These are phyloP conservation scores for Salix purpurea DNA, from an alignment of 345 rosid genomes.

Conservation along the genomic window DNA sequence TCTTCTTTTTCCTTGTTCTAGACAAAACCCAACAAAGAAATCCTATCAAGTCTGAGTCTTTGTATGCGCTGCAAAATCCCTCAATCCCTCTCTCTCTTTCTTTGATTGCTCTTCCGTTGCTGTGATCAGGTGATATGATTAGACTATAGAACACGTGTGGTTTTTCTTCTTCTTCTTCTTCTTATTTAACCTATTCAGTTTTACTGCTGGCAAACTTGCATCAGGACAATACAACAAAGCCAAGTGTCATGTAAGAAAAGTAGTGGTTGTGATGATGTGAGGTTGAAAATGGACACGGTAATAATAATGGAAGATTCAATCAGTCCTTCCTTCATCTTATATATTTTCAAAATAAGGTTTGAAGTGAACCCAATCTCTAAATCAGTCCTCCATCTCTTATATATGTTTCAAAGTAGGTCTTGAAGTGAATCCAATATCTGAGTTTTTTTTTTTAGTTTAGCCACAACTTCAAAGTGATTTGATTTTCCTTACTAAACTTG, in stretches of 20 bases:
- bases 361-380: not conserved
- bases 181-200: not conserved
- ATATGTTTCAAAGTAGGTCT: not conserved
- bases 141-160: not conserved
- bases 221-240: not conserved
- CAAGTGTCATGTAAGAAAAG: not conserved
- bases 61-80: not conserved
- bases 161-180: not conserved
- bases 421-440: not conserved
- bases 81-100: not conserved
- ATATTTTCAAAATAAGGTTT: not conserved
- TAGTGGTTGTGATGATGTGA: too few species aligned
- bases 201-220: not conserved
- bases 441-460: too few species aligned
- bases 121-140: not conserved
- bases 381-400: not conserved
- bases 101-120: not conserved
- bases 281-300: too few species aligned
- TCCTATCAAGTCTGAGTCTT: not conserved
- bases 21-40: not conserved
- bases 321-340: not conserved
- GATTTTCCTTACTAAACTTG: too few species aligned
- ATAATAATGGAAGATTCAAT: too few species aligned
- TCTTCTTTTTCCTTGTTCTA: not conserved
- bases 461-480: too few species aligned